Base-by-base conservation (phyloP, 306 rosid species). In the Vachellia collinsii region DNA sequence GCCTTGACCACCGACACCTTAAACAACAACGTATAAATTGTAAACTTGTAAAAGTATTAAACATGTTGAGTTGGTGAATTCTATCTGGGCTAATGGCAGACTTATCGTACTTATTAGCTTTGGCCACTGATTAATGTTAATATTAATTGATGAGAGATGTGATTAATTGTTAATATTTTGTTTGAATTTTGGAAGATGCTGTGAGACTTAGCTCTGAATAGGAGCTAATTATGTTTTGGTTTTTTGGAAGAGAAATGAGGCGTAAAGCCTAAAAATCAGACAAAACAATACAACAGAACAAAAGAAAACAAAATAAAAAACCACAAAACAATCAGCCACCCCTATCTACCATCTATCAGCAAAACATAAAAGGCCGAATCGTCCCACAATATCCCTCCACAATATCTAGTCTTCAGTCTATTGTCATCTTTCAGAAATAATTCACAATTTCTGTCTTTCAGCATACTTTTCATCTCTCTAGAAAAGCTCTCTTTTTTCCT, bases 61-160 rank as follows among this genome's bases (percentile, higher is more conserved):
- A 43, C 46, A 56, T 41, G 70, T 58, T 75, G 36, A 75, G 58
- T 59, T 42, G 46, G 70, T 48, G 11, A 62, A 68, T 76, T 62
- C n/a, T 56, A 42, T 54, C 59, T 14, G n/a, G 36, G 43, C 34
- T 4, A 9, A 25, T 53, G 41, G 42, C 11, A 68, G 29, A 54
- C 19, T 65, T 16, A 36, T 56, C 8, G 51, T 61, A 42, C 67
- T 46, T 56, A 42, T 63, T 42, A 22, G 38, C 38, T 41, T 7
- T 53, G 74, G 41, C 14, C 63, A 19, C 51, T 38, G 14, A 64
- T 73, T 41, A 64, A 41, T 64, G 47, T 38, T 23, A 13, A 46
- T 71, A 20, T 42, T 54, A 39, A n/a, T n/a, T n/a, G n/a, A 16
- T 53, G 44, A 34, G 50, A 38, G 29, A 14, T 73, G 29, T 34